Evolutionary conservation across 305 asterid species (phyloP), one percentile per base, ranked within the genome.

Genomic region (Rubia occidens): DNA sequence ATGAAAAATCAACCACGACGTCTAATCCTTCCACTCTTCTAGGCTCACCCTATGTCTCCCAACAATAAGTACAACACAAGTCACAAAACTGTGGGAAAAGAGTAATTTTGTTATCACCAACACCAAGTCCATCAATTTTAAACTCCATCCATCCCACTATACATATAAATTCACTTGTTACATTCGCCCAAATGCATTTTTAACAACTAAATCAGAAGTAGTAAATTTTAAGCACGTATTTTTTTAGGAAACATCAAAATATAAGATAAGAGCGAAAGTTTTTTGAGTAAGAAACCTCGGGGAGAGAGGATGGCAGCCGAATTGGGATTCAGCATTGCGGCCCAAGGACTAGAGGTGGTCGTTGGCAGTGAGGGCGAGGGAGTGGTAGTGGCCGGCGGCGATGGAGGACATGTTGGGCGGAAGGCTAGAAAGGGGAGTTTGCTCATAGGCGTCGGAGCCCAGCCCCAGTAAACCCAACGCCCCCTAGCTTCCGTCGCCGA

Each of bases 291-390:
- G 51, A 20, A 39, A 91, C 97, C 98, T 93, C 1, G 88, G 80
- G 67, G 95, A 86, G 76, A 63, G 69, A 20, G 79, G 76, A 60
- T 68, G 67, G 20, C 95, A 95, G 73, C 91, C 96, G 53, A 94
- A 95, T 85, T 93, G 98, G 2, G 75, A 74, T 72, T 90, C 98
- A 24, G 45, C 17, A 67, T 90, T 88, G 32, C 98, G 97, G 37
- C 98, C 98, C 98, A 96, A 90, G 18, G 95, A 75, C 96, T 95
- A 88, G 68, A 90, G 83, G 8, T 82, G 84, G n/a, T 97, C 98
- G 64, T 79, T 75, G 45, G 85, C 75, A 68, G 96, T 93, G 82
- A 88, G 85, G 74, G 96, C 98, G 43, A 93, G 88, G 71, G 98
- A 93, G 72, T 93, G 96, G 78, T 88, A 90, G 72, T 93, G 97